Conservation (phyloP, 2,329 filamentous ascomycete genomes). For the Epichloe baconii region DNA sequence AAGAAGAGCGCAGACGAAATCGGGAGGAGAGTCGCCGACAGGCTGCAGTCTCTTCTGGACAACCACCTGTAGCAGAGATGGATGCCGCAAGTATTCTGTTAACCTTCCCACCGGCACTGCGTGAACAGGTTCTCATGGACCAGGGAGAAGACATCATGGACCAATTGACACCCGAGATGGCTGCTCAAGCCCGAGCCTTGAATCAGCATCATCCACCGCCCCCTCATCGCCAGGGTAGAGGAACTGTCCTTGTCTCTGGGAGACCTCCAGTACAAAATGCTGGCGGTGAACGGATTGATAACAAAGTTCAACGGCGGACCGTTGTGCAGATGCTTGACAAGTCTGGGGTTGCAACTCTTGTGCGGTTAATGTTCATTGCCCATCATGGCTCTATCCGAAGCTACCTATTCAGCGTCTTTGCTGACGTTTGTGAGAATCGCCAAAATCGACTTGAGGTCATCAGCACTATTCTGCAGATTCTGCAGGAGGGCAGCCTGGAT, state of each 20-base stretch:
- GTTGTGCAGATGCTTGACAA: slow-evolving; percentile 97
- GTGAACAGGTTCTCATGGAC: slow-evolving; percentile 79
- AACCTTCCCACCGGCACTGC: slow-evolving; percentile 71
- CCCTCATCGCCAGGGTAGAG: slow-evolving; percentile 16
- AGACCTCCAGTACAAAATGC: slow-evolving; percentile 9
- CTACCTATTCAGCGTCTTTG: slow-evolving; percentile 75
- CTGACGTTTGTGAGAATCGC: slow-evolving; percentile 90
- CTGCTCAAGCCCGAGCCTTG: slow-evolving; percentile 70
- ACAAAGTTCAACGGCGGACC: slow-evolving; percentile 61
- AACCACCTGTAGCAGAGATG: slow-evolving; percentile 53
- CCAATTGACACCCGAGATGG: slow-evolving; percentile 71
- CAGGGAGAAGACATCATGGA: slow-evolving; percentile 81
- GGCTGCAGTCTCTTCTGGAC: slow-evolving; percentile 40
- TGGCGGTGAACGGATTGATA: slow-evolving; percentile 31
- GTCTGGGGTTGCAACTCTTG: slow-evolving; percentile 82
- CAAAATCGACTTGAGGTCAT: slow-evolving; percentile 91
- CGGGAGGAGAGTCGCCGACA: slow-evolving; percentile 68
- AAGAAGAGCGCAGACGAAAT: slow-evolving; percentile 77
- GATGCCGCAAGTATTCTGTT: slow-evolving; percentile 86
- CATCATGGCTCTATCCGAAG: slow-evolving; percentile 77
- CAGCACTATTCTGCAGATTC: slow-evolving; percentile 79
- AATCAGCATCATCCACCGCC: slow-evolving; percentile 26
- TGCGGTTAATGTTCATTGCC: slow-evolving; percentile 96
- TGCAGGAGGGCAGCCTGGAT: slow-evolving; percentile 91
- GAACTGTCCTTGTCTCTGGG: slow-evolving; percentile 16